Conservation (phyloP, 2,329 filamentous ascomycete genomes). For the Fusarium sp. region DNA sequence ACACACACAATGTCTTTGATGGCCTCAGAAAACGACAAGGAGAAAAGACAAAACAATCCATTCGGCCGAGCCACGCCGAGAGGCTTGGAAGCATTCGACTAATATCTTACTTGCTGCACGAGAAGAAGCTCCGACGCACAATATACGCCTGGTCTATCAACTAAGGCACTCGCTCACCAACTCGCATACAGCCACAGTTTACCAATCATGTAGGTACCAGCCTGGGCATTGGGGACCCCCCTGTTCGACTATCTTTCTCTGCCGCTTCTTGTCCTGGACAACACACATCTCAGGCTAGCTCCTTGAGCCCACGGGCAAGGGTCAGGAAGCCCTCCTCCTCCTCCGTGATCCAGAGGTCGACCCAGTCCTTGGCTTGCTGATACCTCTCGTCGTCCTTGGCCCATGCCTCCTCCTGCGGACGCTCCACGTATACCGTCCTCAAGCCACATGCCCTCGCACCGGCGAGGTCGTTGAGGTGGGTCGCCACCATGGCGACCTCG, state of each 20-base stretch:
- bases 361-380: slow-evolving; percentile 60
- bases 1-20: neutral
- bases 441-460: slow-evolving; percentile 74
- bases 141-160: neutral
- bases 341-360: slow-evolving; percentile 54
- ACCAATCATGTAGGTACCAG: neutral
- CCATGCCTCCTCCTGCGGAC: slow-evolving; percentile 74
- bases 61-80: neutral
- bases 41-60: neutral
- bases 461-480: slow-evolving; percentile 77
- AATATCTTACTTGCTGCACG: neutral
- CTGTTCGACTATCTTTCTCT: neutral
- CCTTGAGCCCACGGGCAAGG: slow-evolving; percentile 45
- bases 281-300: slow-evolving; percentile 15
- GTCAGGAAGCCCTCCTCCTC: slow-evolving; percentile 48
- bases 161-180: neutral
- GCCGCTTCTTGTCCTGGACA: neutral
- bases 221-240: neutral
- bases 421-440: slow-evolving; percentile 79
- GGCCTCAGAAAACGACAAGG: neutral
- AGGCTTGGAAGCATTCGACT: neutral
- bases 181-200: neutral
- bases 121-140: neutral
- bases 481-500: slow-evolving; percentile 82
- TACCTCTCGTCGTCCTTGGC: slow-evolving; percentile 61